Percentiles rank a stretch among this genome's conserved stretches.
Conservation (phyloP, 1,284 basidiomycete genomes). For the Sutorius eximius region DNA sequence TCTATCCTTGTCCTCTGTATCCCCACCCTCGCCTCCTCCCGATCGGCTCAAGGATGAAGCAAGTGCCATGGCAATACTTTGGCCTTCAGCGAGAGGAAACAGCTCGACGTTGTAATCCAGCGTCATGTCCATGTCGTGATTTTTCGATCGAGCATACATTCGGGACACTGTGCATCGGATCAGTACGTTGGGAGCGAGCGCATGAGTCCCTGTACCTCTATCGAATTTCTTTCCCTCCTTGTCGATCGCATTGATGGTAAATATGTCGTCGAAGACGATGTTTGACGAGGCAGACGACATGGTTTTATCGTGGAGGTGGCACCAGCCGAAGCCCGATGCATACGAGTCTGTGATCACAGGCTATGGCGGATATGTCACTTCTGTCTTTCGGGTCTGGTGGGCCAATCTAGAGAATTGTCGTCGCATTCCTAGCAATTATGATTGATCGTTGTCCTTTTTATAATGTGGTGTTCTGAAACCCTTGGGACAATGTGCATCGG, state of each 20-base stretch:
- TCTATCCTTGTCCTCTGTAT: conserved; percentile 69
- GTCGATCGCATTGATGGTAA: conserved; percentile 83
- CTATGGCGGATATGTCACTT: too few relatives aligned
- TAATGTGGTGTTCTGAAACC: too few relatives aligned
- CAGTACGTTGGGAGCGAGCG: background rate
- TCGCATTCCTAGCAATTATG: too few relatives aligned
- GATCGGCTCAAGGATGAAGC: conserved; percentile 80
- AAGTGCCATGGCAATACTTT: conserved; percentile 84
- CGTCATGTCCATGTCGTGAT: conserved; percentile 86
- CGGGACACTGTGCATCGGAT: conserved; percentile 64
- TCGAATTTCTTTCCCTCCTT: conserved; percentile 97
- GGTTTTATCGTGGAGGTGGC: background rate
- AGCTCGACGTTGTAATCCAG: conserved; percentile 92
- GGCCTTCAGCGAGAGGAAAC: conserved; percentile 67
- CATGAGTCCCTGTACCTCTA: conserved; percentile 62
- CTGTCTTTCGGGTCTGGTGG: too few relatives aligned
- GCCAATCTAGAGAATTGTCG: too few relatives aligned
- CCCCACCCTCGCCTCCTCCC: conserved; percentile 44
- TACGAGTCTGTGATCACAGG: too few relatives aligned
- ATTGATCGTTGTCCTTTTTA: too few relatives aligned
- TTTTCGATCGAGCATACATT: conserved; percentile 80
- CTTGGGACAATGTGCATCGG: too few relatives aligned
- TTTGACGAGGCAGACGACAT: conserved; percentile 71
- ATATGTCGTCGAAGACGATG: conserved; percentile 88
- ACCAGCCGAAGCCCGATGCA: too few relatives aligned